Evolutionary conservation across 371 early-diverging fungal species (phyloP).

Genomic region (Mortierella sp.): DNA sequence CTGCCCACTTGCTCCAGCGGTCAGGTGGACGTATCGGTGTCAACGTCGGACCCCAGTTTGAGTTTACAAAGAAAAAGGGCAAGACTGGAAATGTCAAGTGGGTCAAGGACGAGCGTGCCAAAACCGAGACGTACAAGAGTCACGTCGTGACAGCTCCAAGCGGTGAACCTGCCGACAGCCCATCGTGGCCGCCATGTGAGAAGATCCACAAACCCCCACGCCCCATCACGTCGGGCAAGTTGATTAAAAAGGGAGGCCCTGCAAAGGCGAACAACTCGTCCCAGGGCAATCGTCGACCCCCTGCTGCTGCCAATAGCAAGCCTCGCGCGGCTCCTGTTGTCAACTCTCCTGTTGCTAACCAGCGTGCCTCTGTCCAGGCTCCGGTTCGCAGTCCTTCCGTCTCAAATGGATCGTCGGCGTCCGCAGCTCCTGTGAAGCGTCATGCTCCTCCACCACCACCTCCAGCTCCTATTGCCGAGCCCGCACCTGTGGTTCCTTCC

Average conservation of each 20-base stretch:
- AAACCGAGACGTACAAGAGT: constrained; percentile 80
- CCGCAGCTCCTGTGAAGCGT: constrained; percentile 32
- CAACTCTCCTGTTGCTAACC: constrained; percentile 29
- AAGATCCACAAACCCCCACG: constrained; percentile 61
- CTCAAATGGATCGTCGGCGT: constrained; percentile 45
- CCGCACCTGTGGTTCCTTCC: constrained; percentile 61
- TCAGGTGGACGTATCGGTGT: constrained; percentile 72
- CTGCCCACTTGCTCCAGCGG: constrained; percentile 72
- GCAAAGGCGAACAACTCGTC: constrained; percentile 16
- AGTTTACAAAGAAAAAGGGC: constrained; percentile 83
- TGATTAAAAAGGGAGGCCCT: constrained; percentile 53
- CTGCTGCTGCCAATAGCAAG: constrained; percentile 20
- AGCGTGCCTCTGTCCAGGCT: constrained; percentile 25
- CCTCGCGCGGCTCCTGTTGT: constrained; percentile 35
- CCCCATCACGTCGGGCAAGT: constrained; percentile 56
- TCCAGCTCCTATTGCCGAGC: constrained; percentile 64
- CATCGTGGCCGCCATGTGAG: constrained; percentile 73
- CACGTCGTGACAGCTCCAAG: constrained; percentile 79
- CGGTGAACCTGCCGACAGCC: constrained; percentile 79
- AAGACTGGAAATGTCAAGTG: constrained; percentile 84
- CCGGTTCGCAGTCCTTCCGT: constrained; percentile 26
- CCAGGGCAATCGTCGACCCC: constrained; percentile 42
- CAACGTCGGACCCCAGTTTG: constrained; percentile 68
- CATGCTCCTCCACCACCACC: constrained; percentile 75
- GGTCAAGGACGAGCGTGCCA: constrained; percentile 78